Evolutionary conservation across 192 early-diverging fungal species (phyloP), one percentile per base, ranked within the genome.

Genomic region (Bifiguratus adelaidae): DNA sequence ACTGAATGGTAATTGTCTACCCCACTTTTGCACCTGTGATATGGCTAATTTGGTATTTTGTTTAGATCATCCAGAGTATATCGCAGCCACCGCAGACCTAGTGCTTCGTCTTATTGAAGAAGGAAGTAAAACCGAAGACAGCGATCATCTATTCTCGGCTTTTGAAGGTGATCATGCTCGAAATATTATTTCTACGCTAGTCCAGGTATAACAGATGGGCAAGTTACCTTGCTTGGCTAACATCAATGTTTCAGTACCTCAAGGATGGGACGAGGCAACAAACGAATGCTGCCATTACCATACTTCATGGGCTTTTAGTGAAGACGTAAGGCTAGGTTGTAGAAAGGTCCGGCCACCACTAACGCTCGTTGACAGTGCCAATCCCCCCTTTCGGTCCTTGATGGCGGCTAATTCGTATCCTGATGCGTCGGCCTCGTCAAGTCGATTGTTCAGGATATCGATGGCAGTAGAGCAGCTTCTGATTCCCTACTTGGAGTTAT

Each of bases 31-130:
- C 32, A 33, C n/a, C n/a, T 33, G 32, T 33, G n/a, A 33, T n/a
- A 33, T 30, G 7, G 13, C 7, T 15, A 37, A 40, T 21, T 3
- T 18, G 21, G 8, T 21, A 19, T 32, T 20, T 3, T 34, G 33
- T 9, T 18, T 33, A 47, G 52, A 54, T 9, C 21, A 33, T 41
- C 37, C 50, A 25, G 38, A 7, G 3, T 50, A 50, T 23, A 30
- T 42, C 8, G 53, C 30, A 11, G 37, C 52, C 20, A 29, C 50
- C 3, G 34, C 40, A n/a, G 49, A 61, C 18, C 28, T 61, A 3
- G 36, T 61, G 8, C 21, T 61, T 12, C 52, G 59, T 25, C 29
- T 50, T 15, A 44, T 61, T 26, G 59, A 55, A 43, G 59, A 61
- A 25, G 34, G 40, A 0, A 48, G 44, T 11, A 38, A 50, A 5